Base-by-base conservation (phyloP, 176 grass and related monocot species). In the Olyra latifolia region DNA sequence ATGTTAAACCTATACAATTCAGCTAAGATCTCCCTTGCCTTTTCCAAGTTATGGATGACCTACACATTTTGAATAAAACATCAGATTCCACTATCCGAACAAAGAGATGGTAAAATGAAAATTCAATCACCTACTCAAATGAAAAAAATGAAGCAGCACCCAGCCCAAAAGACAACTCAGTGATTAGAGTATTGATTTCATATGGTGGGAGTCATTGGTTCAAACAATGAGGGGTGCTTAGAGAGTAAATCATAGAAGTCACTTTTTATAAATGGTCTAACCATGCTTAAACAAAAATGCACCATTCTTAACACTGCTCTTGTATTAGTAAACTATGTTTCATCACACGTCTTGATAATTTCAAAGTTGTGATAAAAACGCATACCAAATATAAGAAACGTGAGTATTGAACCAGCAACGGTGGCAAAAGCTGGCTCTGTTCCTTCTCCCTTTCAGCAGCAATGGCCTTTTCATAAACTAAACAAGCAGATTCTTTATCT, bases 381-480 rank as follows among this genome's bases (percentile, higher is more conserved):
- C 55, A 58, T 75, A 99, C 96, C 90, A 99, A 82, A 89, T 87
- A 88, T 61, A 95, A 74, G 72, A 99, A 99, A 20, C 96, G 96
- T 30, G 92, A 89, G 71, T 91, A 95, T 64, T 95, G 92, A 86
- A 95, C 72, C 74, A 93, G 58, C 73, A 99, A 48, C 8, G 80
- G 86, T 23, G 92, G 81, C 74, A 99, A 85, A 77, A 95, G 41
- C 28, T 69, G 85, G 62, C 92, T 95, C 45, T 87, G 92, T 44
- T 91, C 92, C 54, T 99, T 99, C 60, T 66, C 86, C 67, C 72
- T 91, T 59, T 99, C 96, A 77, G 81, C 72, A 48, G 84, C 76
- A 62, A 99, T 95, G 63, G 92, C 86, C 44, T 87, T 99, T 72
- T 99, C 88, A 88, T 99, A 99, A 81, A 95, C 71, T 81, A 80